These are phyloP conservation scores for Phtheirospermum japonicum DNA, from an alignment of 257 asterid genomes.

Conservation along the genomic window DNA sequence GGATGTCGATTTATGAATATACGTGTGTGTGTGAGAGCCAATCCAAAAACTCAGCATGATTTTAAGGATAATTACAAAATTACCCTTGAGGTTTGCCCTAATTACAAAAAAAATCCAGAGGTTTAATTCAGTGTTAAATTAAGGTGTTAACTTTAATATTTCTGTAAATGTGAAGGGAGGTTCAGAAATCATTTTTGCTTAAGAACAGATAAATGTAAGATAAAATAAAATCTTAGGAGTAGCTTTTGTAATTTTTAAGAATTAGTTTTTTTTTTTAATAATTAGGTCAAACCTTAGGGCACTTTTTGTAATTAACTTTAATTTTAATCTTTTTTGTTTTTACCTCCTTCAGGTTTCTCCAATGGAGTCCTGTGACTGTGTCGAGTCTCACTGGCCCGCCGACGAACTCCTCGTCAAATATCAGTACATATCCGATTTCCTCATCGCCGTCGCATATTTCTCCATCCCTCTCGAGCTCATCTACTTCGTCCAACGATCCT, in stretches of 20 bases:
- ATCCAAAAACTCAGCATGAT: too few species aligned
- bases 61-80: too few species aligned
- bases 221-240: background rate
- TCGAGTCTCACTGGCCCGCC: slow-evolving; percentile 63
- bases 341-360: slow-evolving; percentile 34
- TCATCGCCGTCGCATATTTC: slow-evolving; percentile 70
- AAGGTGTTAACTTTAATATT: too few species aligned
- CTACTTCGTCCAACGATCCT: slow-evolving; percentile 60
- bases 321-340: background rate
- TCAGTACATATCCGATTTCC: slow-evolving; percentile 68
- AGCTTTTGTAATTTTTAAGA: background rate
- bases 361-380: slow-evolving; percentile 65
- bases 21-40: too few species aligned
- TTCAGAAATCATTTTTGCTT: background rate
- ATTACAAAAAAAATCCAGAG: too few species aligned
- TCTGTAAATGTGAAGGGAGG: background rate
- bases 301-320: background rate
- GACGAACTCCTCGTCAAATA: slow-evolving; percentile 61
- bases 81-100: too few species aligned
- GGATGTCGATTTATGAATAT: slow-evolving; percentile 26
- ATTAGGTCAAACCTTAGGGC: too few species aligned
- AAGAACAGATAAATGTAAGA: background rate
- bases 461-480: slow-evolving; percentile 72
- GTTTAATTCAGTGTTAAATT: too few species aligned
- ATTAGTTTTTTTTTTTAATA: too few species aligned